A percentile compares a stretch with the other conserved stretches of the same genome.
These are phyloP conservation scores for Ganoderma sinense DNA, from an alignment of 1,284 basidiomycete genomes.

Conservation along the genomic window DNA sequence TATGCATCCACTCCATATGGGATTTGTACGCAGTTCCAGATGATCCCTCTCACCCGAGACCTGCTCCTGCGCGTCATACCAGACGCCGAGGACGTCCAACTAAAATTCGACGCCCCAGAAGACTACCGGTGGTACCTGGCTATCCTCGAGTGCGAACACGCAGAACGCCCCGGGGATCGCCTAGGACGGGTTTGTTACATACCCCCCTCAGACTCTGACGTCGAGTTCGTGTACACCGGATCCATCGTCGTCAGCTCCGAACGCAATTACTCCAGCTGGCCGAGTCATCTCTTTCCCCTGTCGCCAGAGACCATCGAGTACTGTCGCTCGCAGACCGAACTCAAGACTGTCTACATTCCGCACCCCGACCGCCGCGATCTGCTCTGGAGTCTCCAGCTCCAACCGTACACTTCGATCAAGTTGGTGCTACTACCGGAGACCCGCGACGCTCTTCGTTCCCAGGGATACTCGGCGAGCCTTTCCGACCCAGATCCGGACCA, in stretches of 20 bases:
- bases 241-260: background rate
- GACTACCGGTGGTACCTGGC: background rate
- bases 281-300: background rate
- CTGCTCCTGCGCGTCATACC: background rate
- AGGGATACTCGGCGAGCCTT: background rate
- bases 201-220: background rate
- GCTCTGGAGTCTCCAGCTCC: background rate
- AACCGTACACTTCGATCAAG: background rate
- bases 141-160: background rate
- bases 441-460: background rate
- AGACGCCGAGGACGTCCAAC: too few relatives aligned
- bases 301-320: background rate
- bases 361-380: background rate
- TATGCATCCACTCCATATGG: background rate
- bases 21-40: background rate
- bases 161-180: background rate
- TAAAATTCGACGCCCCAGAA: background rate
- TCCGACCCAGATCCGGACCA: background rate
- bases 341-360: conserved; percentile 4
- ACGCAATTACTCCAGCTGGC: background rate
- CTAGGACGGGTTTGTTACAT: background rate
- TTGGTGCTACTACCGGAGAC: background rate
- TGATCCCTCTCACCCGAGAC: background rate
- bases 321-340: background rate
- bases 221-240: background rate